These are phyloP conservation scores for Coprinopsis cinerea DNA, from an alignment of 768 basidiomycete species.

Conservation along the genomic window DNA sequence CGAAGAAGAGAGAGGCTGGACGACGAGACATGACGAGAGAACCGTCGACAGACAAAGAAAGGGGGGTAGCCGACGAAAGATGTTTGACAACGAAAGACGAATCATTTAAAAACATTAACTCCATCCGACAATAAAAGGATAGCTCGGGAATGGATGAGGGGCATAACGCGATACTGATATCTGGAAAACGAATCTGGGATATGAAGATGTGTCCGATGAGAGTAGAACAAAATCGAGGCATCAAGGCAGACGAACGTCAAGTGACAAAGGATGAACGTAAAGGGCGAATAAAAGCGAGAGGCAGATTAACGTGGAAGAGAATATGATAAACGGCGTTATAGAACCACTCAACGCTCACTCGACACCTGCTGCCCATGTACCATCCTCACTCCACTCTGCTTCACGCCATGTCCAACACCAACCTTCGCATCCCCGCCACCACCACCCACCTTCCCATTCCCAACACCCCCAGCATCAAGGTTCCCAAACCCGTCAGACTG, in stretches of 20 bases:
- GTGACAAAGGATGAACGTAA: too few species aligned
- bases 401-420: background rate
- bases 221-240: too few species aligned
- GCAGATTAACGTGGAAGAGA: too few species aligned
- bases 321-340: background rate
- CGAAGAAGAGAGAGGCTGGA: too few species aligned
- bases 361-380: background rate
- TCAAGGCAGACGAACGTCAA: too few species aligned
- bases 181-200: background rate
- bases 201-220: background rate
- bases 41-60: background rate
- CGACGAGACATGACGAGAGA: background rate
- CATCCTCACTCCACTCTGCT: background rate
- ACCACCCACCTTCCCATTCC: background rate
- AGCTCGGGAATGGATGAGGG: conserved; percentile 1
- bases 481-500: conserved; percentile 25
- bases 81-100: too few species aligned
- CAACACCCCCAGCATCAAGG: conserved; percentile 6
- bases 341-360: background rate
- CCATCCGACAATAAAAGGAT: background rate
- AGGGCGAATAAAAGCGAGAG: too few species aligned
- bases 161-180: background rate
- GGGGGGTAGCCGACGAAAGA: too few species aligned
- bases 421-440: background rate
- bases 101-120: background rate